Evolutionary conservation across 148 eudicot species (phyloP).

Genomic region (Polygonum aviculare): DNA sequence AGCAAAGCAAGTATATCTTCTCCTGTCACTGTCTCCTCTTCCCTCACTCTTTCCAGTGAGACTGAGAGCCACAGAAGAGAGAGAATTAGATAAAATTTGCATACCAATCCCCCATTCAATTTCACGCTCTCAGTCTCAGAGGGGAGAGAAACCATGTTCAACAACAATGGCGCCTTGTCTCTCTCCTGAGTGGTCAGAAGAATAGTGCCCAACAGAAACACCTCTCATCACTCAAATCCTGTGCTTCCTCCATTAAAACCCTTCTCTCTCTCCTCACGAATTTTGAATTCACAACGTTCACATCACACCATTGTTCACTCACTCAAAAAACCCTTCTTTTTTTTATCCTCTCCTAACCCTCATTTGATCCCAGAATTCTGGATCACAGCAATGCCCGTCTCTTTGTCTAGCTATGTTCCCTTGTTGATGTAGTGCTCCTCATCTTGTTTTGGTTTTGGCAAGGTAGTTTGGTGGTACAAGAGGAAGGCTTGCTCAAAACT

Average conservation of each 20-base stretch:
- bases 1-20: conserved; percentile 11
- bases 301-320: neutral
- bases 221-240: conserved; percentile 8
- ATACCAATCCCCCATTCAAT: neutral
- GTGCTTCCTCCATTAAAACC: conserved; percentile 3
- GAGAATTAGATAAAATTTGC: conserved; percentile 3
- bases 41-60: conserved; percentile 11
- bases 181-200: conserved; percentile 1
- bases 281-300: neutral
- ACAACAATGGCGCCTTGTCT: conserved; percentile 6
- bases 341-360: neutral
- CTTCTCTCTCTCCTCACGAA: neutral
- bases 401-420: neutral
- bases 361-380: neutral
- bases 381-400: neutral
- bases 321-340: neutral
- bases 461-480: conserved; percentile 1
- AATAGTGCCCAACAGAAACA: neutral
- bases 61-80: conserved; percentile 9
- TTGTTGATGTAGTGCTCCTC: conserved; percentile 3
- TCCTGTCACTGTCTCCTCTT: neutral
- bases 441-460: conserved; percentile 1
- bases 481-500: neutral
- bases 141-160: neutral
- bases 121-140: neutral